phyloP scores from a whole-genome alignment of 2,329 filamentous ascomycete species.

The Monosporascus cannonballus region DNA sequence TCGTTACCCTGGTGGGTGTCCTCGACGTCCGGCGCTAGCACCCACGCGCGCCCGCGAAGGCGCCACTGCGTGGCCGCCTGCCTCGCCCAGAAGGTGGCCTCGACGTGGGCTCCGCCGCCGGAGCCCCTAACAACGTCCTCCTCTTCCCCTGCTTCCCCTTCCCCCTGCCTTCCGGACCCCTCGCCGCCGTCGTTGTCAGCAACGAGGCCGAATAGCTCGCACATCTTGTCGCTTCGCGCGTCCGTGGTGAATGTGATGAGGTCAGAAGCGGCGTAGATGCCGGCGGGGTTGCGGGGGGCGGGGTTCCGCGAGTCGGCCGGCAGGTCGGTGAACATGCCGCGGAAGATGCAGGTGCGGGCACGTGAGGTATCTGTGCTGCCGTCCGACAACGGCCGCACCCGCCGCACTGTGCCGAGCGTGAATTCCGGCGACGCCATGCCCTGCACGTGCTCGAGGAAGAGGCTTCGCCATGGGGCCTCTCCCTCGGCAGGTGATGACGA shows the following conservation, averaged over 20 bases:
- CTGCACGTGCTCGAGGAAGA: conserved; percentile 45
- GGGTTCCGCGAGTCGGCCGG: conserved; percentile 67
- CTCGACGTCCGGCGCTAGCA: conserved; percentile 62
- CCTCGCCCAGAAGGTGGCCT: conserved; percentile 65
- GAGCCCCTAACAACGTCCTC: conserved; percentile 33
- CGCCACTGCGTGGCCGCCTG: conserved; percentile 76
- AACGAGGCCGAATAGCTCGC: conserved; percentile 57
- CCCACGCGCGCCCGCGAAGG: conserved; percentile 67
- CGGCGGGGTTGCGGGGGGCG: conserved; percentile 62
- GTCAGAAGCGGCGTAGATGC: conserved; percentile 67
- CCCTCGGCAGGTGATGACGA: conserved; percentile 16
- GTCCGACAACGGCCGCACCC: conserved; percentile 13
- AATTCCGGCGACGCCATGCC: conserved; percentile 43
- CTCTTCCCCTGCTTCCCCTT: conserved; percentile 33
- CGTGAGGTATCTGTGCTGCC: conserved; percentile 39
- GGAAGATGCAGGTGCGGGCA: conserved; percentile 75
- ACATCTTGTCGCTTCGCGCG: conserved; percentile 76
- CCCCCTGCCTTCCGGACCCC: conserved; percentile 4
- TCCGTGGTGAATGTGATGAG: conserved; percentile 83
- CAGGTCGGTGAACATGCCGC: conserved; percentile 75
- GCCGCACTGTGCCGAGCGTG: conserved; percentile 44
- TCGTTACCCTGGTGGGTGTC: conserved; percentile 25
- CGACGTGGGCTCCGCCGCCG: conserved; percentile 65
- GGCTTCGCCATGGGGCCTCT: conserved; percentile 45
- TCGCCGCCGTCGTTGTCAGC: conserved; percentile 39